Percentiles rank a stretch among this genome's conserved stretches.
Conservation (phyloP, 2,329 filamentous ascomycete species). For the Neofusicoccum ribis region DNA sequence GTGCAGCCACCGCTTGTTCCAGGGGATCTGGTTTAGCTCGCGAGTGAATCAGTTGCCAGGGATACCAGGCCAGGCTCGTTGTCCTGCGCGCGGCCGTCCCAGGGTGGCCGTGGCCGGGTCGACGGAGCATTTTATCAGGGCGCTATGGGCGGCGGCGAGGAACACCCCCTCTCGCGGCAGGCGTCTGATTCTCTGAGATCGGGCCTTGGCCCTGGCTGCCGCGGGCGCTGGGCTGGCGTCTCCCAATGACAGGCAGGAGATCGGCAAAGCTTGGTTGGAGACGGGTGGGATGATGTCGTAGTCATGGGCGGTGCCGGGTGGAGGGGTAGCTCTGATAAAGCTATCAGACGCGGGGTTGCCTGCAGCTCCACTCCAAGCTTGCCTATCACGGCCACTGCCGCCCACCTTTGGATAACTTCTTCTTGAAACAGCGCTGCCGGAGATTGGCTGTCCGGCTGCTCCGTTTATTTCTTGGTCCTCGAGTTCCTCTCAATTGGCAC, state of each 20-base stretch:
- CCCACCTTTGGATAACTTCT: background rate
- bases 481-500: background rate
- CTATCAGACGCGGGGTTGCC: constrained; percentile 1
- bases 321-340: constrained; percentile 12
- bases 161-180: background rate
- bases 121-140: constrained; percentile 6
- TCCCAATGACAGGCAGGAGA: background rate
- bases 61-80: too few species aligned
- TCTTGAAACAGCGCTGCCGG: too few species aligned
- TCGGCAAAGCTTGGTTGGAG: background rate
- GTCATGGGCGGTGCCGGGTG: background rate
- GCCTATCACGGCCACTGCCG: background rate
- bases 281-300: background rate
- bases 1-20: background rate
- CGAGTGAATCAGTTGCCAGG: too few species aligned
- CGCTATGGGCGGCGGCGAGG: constrained; percentile 3
- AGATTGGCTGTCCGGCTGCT: background rate
- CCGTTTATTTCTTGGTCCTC: too few species aligned
- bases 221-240: background rate
- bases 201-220: background rate
- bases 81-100: too few species aligned
- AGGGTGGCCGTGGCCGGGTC: background rate
- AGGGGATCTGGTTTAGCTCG: background rate
- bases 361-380: background rate
- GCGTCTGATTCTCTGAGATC: background rate